Percentiles rank a stretch among this genome's conserved stretches.
phyloP scores from a whole-genome alignment of 495 filamentous ascomycete genomes.

The Stereocaulon alpinum region DNA sequence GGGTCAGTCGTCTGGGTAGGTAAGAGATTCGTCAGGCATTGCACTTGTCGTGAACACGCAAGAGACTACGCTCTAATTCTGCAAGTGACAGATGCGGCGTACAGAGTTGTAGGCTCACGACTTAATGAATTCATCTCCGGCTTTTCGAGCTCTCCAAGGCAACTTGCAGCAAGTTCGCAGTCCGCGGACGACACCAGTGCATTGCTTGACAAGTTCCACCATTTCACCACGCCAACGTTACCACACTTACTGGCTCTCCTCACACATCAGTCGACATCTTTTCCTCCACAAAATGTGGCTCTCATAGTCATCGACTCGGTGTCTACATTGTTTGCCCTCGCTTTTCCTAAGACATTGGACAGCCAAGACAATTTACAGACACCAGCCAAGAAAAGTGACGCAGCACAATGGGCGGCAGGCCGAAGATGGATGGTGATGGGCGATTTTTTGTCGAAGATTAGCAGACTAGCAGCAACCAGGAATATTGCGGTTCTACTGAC shows the following conservation, averaged over 20 bases:
- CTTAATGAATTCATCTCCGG: conserved; percentile 29
- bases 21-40: conserved; percentile 33
- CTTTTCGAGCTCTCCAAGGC: background rate
- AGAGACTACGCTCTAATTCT: background rate
- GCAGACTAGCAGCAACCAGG: conserved; percentile 57
- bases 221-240: conserved; percentile 45
- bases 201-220: conserved; percentile 30
- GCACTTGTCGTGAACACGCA: background rate
- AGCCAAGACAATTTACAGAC: conserved; percentile 14
- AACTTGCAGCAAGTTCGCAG: conserved; percentile 5
- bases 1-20: conserved; percentile 76
- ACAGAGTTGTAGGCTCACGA: conserved; percentile 32
- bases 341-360: conserved; percentile 47
- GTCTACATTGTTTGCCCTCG: conserved; percentile 60
- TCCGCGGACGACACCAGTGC: conserved; percentile 1
- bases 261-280: conserved; percentile 45
- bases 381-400: conserved; percentile 29
- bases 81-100: conserved; percentile 36
- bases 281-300: conserved; percentile 48
- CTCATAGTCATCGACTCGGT: conserved; percentile 71
- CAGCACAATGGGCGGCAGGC: conserved; percentile 45
- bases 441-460: conserved; percentile 45
- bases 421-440: conserved; percentile 53
- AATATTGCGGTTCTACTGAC: conserved; percentile 58
- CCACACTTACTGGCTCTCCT: conserved; percentile 71